Conservation (phyloP, 2,329 filamentous ascomycete species). For the Daldinia sp. region DNA sequence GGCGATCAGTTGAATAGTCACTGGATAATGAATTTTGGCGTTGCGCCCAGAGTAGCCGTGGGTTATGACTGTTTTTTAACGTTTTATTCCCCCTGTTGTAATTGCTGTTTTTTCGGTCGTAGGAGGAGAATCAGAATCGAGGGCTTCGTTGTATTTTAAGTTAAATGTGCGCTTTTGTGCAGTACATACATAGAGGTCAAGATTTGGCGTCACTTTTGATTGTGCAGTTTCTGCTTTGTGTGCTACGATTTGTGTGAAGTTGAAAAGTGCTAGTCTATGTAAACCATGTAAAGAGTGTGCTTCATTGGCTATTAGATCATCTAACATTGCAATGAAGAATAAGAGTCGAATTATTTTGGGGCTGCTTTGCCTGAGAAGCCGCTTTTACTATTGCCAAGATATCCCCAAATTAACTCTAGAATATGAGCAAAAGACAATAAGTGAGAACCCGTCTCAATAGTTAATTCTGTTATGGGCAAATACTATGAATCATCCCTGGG, state of each 20-base stretch:
- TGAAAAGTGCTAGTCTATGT: neutral
- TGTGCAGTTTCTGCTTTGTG: slow-evolving; percentile 3
- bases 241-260: slow-evolving; percentile 7
- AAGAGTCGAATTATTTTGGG: no score
- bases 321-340: no score
- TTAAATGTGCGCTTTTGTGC: slow-evolving; percentile 40
- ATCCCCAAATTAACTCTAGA: no score
- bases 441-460: no score
- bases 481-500: no score
- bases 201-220: slow-evolving; percentile 29
- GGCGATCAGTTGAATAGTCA: slow-evolving; percentile 38
- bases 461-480: no score
- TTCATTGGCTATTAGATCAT: no score
- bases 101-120: slow-evolving; percentile 32
- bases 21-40: slow-evolving; percentile 41
- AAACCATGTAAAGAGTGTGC: no score
- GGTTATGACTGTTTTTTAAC: slow-evolving; percentile 33
- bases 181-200: slow-evolving; percentile 42
- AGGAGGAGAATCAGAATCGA: slow-evolving; percentile 10
- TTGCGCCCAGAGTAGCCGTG: slow-evolving; percentile 29
- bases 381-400: no score
- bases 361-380: no score
- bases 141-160: slow-evolving; percentile 42
- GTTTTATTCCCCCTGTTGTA: slow-evolving; percentile 41
- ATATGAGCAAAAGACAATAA: no score